Evolutionary conservation across 768 basidiomycete species (phyloP), one percentile per base, ranked within the genome.

Genomic region (Boletus pseudo-olivaceus): DNA sequence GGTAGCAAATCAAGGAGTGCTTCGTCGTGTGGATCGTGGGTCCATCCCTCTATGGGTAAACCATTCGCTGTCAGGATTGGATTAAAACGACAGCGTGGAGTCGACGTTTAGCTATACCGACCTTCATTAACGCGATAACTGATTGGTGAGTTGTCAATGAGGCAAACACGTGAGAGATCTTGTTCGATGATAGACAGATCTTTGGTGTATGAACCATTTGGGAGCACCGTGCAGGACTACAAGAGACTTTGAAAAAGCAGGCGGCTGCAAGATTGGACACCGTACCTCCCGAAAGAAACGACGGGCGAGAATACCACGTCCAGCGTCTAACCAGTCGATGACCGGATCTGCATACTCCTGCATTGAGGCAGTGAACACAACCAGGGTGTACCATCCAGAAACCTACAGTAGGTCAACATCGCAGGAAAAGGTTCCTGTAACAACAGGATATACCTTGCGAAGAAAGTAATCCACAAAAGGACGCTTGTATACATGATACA

Each of bases 321-420:
- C 93, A 51, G 88, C 93, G 67, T 99, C 97, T 50, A 99, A 76
- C 97, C 97, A 99, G 73, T 99, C 97, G 61, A 99, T 99, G 29
- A 99, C 95, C 0, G 97, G 97, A 76, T 99, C 97, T 57, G 97
- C 97, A 70, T 99, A 99, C 73, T 99, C 97, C 66, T 94, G 90
- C 91, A 99, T 93, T 9, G 96, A 98, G 7, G 97, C 97, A 32
- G 97, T 99, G 73, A 96, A 99, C 59, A 99, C 93, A 49, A 99
- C 94, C 55, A 99, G 82, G 1, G 95, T 98, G 73, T 99, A 99
- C 97, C 97, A 99, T 26, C 87, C 80, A 30, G 97, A 95, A 38
- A 98, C 96, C 95, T 98, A 62, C n/a, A 40, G 54, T 30, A 44
- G 23, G 47, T 67, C 44, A 57, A 49, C 32, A 47, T 41, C 23